Evolutionary conservation across 768 basidiomycete genomes (phyloP), one percentile per base, ranked within the genome.

Genomic region (Kwoniella dendrophila): DNA sequence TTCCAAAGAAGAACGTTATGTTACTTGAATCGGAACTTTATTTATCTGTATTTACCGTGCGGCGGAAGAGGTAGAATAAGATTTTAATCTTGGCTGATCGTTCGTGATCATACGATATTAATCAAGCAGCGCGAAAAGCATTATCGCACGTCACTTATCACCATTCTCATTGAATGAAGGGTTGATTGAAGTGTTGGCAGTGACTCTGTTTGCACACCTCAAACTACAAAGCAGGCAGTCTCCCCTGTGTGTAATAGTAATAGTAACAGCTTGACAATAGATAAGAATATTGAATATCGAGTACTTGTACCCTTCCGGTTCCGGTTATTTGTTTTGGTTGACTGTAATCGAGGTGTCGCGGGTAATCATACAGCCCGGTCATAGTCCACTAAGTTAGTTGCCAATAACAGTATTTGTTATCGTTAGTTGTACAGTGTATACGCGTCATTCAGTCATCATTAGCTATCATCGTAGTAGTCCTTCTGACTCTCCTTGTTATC

Each of bases 121-220:
- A 22, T 18, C 4, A 18, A 44, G n/a, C 11, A 14, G 11, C 43
- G 24, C 24, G 24, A 11, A 22, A 44, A n/a, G 24, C 11, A 22
- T 18, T n/a, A 33, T 51, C 30, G 49, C 49, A 51, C 49, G 49
- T 51, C 49, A 51, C 29, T 33, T 51, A 51, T 51, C 49, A 32
- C 49, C 49, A 51, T 51, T 33, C 5, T 20, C 24, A 44, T 22
- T 22, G n/a, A n/a, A n/a, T n/a, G n/a, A n/a, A n/a, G n/a, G n/a
- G n/a, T n/a, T n/a, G n/a, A n/a, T 18, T 38, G 8, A 38, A 38
- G 36, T 38, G 36, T 24, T 22, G 18, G 6, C 18, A 6, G 24
- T 48, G 24, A 27, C 18, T 10, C 27, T 26, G 45, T 48, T 20
- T 26, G 24, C 24, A 48, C 22, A 18, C 7, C 7, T 48, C 45